Conservation (phyloP, 2,329 filamentous ascomycete species). For the Colletotrichum noveboracense region DNA sequence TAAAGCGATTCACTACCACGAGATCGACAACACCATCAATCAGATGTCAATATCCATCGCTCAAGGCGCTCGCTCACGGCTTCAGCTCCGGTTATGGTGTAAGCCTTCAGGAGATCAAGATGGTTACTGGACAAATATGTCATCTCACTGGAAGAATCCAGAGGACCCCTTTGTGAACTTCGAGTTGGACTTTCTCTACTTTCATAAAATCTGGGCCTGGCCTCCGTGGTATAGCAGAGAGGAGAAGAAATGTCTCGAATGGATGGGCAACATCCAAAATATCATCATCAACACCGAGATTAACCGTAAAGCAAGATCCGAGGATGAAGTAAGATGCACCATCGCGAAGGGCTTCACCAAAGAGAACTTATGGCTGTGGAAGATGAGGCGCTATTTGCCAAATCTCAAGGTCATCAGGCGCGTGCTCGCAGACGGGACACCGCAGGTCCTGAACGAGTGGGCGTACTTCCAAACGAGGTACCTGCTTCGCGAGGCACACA, state of each 20-base stretch:
- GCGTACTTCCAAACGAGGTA: not conserved
- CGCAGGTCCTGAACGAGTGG: not conserved
- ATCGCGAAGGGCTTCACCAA: rapidly evolving
- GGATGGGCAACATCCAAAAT: not conserved
- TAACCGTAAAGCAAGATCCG: rapidly evolving
- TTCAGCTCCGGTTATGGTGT: too few relatives aligned
- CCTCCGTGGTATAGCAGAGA: too few relatives aligned
- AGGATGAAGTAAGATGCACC: not conserved
- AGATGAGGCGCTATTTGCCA: not conserved
- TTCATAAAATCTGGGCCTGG: too few relatives aligned
- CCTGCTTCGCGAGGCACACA: not conserved
- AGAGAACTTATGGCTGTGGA: not conserved
- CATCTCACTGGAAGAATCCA: not conserved
- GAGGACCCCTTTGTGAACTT: not conserved
- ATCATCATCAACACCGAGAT: not conserved
- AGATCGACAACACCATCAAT: not conserved
- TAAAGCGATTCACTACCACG: too few relatives aligned
- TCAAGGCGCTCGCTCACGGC: too few relatives aligned
- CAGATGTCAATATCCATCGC: too few relatives aligned
- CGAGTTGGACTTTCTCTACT: not conserved
- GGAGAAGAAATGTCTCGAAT: not conserved
- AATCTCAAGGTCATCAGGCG: not conserved
- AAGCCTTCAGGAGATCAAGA: too few relatives aligned
- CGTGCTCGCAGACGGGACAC: rapidly evolving
- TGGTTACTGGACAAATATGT: not conserved